Base-by-base conservation (phyloP, 108 stramenopile genomes). In the Schizochytrium sp. region DNA sequence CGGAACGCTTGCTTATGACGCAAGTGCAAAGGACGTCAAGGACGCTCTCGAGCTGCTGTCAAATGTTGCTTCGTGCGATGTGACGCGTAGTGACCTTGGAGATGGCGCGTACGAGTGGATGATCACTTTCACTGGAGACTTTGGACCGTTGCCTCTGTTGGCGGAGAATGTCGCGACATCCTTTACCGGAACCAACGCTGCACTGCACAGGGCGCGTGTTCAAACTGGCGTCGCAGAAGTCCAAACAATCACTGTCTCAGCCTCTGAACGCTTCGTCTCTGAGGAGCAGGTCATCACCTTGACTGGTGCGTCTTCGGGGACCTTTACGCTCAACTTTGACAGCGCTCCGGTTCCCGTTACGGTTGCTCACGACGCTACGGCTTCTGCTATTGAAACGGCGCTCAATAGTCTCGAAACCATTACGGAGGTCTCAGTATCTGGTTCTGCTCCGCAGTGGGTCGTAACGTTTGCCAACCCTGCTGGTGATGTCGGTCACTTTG, bases 151-250 rank as follows among this genome's bases (percentile, higher is more conserved):
- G n/a, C 76, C 76, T 1, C 4, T 83, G 10, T 45, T 83, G 14
- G 12, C 45, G 10, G 48, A 47, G 10, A 45, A 47, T 12, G 45
- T 53, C 45, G 87, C 28, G 60, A 57, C 83, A 5, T 87, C 48
- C 6, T 59, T 34, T 60, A 12, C 28, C 41, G 29, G 58, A 29
- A 34, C 59, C 57, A 23, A 18, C n/a, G 5, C 59, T 6, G 47
- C 5, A 43, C 18, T 93, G 25, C 87, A 72, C 90, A 91, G 94
- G 18, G 83, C 60, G 5, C 88, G 87, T 45, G 72, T 92, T 21
- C 94, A 92, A 4, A 28, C 58, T 57, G 96, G 96, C 69, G 89
- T 92, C 44, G 91, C 96, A 3, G 96, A 97, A 91, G 88, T 96
- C 18, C 96, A 96, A 90, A 94, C 92, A 10, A 90, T 97, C 72